These are phyloP conservation scores for Irpex sp. DNA, from an alignment of 1,284 basidiomycete genomes.

Conservation along the genomic window DNA sequence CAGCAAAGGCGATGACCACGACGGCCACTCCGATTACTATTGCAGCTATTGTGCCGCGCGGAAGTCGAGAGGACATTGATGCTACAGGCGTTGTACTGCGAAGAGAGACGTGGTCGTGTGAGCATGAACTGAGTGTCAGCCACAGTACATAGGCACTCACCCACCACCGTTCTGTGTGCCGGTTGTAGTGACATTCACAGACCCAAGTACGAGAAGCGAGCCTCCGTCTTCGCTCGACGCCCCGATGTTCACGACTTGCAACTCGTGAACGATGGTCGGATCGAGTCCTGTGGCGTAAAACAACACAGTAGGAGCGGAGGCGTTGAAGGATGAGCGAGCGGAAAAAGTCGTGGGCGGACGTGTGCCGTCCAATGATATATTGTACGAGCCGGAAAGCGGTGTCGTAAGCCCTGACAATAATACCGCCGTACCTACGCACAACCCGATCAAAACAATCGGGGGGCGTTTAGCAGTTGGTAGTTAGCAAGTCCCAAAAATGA, in stretches of 20 bases:
- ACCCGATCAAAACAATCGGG: constrained; percentile 12
- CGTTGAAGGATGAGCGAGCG: constrained; percentile 49
- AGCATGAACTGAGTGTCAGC: constrained; percentile 10
- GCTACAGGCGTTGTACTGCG: constrained; percentile 18
- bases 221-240: constrained; percentile 15
- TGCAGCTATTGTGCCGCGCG: constrained; percentile 60
- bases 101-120: constrained; percentile 6
- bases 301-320: constrained; percentile 44
- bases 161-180: constrained; percentile 24
- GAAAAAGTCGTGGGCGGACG: constrained; percentile 36
- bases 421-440: constrained; percentile 49
- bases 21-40: constrained; percentile 53
- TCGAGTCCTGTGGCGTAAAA: constrained; percentile 64
- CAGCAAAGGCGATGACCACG: constrained; percentile 41
- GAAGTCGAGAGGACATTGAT: constrained; percentile 17
- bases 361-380: constrained; percentile 53
- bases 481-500: background rate
- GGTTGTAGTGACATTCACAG: constrained; percentile 36
- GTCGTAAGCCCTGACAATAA: constrained; percentile 53
- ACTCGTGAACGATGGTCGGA: constrained; percentile 39
- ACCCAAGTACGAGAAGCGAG: constrained; percentile 38
- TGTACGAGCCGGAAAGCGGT: constrained; percentile 50
- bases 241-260: constrained; percentile 53
- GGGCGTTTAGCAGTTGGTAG: background rate
- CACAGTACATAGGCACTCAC: constrained; percentile 28